Base-by-base conservation (phyloP, 805 yeast species). In the Zygotorulaspora sp. region DNA sequence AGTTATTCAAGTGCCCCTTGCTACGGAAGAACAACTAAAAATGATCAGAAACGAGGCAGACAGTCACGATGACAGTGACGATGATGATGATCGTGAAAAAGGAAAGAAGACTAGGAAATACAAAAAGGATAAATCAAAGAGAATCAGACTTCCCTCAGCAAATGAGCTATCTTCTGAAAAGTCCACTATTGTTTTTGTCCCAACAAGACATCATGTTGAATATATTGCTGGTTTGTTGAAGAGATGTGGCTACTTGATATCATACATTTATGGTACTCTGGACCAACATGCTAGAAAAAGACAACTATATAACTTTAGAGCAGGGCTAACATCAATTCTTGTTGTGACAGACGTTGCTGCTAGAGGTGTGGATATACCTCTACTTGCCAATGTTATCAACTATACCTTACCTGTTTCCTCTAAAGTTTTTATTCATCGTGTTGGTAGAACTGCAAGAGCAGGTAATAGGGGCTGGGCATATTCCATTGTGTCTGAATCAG, bases 361-460 rank as follows among this genome's bases (percentile, higher is more conserved):
- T 2, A 81, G 98, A 70, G 98, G 98, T 79, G 88, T 92, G 45
- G 99, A 94, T 77, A 86, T 92, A 48, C 98, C 98, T 0, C 80
- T 92, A 40, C 74, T 92, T 57, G 96, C 97, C 5, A 89, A 94
- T 57, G 99, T 92, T 36, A 74, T 92, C 50, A 92, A 92, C 61
- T 92, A 76, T 62, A 78, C 96, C 1, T 70, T 92, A 43, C 97
- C 97, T 8, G 83, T 87, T 1, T 81, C 94, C 1, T 87, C 97
- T 3, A 92, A 94, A 63, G 83, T 90, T 42, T 92, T 92, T 63
- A 76, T 92, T 39, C 99, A 92, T 65, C 79, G 99, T 66, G 97
- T 92, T 32, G 99, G 99, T 62, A 81, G 99, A 74, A 92, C 99
- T 31, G 99, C 98, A 8, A 83, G 99, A 74, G 98, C 98, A 6